phyloP scores from a whole-genome alignment of 176 grass and related monocot genomes.

The Hordeum marinum region DNA sequence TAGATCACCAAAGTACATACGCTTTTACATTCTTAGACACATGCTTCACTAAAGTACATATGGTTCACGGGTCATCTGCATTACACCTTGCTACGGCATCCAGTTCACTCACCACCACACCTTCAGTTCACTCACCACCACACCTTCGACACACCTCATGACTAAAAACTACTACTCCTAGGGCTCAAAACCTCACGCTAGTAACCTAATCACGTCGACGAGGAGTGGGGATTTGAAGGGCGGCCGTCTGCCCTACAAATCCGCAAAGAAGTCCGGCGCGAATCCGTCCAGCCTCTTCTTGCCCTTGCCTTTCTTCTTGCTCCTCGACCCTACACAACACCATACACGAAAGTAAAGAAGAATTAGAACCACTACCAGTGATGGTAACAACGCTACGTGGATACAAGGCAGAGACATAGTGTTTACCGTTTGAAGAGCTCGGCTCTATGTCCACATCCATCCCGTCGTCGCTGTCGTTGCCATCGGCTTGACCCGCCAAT shows the following conservation, averaged over 20 bases:
- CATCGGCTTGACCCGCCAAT: slow-evolving; percentile 19
- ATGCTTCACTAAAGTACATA: not conserved
- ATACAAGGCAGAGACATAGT: not conserved
- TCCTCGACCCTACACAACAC: slow-evolving; percentile 13
- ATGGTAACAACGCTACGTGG: no score
- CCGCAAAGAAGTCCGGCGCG: slow-evolving; percentile 50
- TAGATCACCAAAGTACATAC: not conserved
- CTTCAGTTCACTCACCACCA: no score
- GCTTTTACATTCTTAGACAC: not conserved
- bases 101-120: not conserved
- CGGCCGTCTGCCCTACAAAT: slow-evolving; percentile 30
- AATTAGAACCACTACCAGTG: not conserved
- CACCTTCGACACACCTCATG: no score
- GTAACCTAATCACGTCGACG: no score
- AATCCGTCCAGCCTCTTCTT: slow-evolving; percentile 18
- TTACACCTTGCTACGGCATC: not conserved
- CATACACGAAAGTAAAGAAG: not conserved
- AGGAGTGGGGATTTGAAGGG: no score
- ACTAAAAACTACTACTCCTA: no score
- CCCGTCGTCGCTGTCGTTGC: slow-evolving; percentile 41
- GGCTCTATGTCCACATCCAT: slow-evolving; percentile 82
- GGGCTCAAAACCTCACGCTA: no score
- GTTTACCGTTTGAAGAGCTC: slow-evolving; percentile 49
- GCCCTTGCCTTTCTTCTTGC: slow-evolving; percentile 26
- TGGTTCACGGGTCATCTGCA: not conserved